Evolutionary conservation across 805 yeast species (phyloP), one percentile per base, ranked within the genome.

Genomic region (Saturnispora halmiae): DNA sequence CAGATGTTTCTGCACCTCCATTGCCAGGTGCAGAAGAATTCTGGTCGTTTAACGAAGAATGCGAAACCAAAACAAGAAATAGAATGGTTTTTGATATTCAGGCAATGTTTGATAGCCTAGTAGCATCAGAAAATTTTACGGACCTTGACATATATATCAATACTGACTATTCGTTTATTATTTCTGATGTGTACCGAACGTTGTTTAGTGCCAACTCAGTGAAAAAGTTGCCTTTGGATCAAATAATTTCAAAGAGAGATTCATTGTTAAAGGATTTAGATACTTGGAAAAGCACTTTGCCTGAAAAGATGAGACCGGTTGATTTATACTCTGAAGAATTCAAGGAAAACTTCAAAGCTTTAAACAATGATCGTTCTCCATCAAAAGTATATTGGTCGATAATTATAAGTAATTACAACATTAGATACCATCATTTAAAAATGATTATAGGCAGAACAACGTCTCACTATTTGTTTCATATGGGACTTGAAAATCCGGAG

Each of bases 1-100:
- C 45, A 7, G 77, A 73, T 48, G 54, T 65, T 10, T 49, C 66
- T 2, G 51, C 65, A 1, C 60, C 64, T 2, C 49, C 58, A 1
- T 34, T 51, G 8, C 46, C 51, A 1, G 53, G 51, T 4, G 49
- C 51, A 34, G 55, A 52, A 36, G 44, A 43, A 4, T 40, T 43
- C 26, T 55, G 60, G 56, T 43, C 49, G 4, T 41, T 39, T 19
- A 14, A 18, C 25, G 31, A 15, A 36, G 14, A n/a, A 5, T 20
- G 22, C n/a, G n/a, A 18, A 14, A 6, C 19, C 38, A 40, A 30
- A 45, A 31, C 15, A 3, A 31, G 31, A 19, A 40, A 15, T 30
- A 46, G 11, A 22, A 46, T 6, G 39, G 31, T 21, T 39, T 46
- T 9, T 31, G 42, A 18, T 20, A 37, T 31, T 34, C 39, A 40